phyloP scores from a whole-genome alignment of 129 eudicot species.

The Tagetes patula region DNA sequence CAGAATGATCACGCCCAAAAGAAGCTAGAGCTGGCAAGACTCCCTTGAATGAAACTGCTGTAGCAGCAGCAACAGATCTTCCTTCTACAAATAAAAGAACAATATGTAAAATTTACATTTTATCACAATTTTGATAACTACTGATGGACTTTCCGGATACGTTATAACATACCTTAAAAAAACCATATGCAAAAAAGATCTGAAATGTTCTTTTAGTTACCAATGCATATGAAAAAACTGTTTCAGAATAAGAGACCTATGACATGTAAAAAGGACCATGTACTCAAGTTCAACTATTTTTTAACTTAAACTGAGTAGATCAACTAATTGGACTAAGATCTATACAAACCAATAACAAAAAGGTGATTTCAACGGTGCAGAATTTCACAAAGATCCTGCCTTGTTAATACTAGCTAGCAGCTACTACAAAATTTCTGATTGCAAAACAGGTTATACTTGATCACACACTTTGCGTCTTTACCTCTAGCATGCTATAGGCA shows the following conservation, averaged over 20 bases:
- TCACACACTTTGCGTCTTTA: background rate
- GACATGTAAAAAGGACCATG: no score
- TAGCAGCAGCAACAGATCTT: slow-evolving; percentile 60
- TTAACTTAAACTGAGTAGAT: no score
- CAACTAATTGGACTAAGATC: background rate
- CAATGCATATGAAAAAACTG: background rate
- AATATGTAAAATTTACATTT: background rate
- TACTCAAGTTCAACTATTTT: no score
- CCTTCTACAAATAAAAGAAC: slow-evolving; percentile 49
- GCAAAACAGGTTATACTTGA: background rate
- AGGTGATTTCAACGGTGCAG: background rate
- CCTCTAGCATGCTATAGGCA: background rate
- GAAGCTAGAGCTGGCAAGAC: slow-evolving; percentile 58
- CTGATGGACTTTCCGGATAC: background rate
- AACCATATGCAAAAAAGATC: background rate
- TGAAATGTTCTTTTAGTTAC: no score
- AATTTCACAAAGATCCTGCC: background rate
- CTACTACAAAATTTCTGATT: background rate
- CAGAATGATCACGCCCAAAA: slow-evolving; percentile 53
- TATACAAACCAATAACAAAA: background rate
- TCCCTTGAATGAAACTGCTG: slow-evolving; percentile 69
- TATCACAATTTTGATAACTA: background rate
- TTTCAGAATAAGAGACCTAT: no score
- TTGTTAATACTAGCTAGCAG: background rate
- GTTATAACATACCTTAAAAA: background rate